Base-by-base conservation (phyloP, 2,329 filamentous ascomycete genomes). In the Penicillium sp. region DNA sequence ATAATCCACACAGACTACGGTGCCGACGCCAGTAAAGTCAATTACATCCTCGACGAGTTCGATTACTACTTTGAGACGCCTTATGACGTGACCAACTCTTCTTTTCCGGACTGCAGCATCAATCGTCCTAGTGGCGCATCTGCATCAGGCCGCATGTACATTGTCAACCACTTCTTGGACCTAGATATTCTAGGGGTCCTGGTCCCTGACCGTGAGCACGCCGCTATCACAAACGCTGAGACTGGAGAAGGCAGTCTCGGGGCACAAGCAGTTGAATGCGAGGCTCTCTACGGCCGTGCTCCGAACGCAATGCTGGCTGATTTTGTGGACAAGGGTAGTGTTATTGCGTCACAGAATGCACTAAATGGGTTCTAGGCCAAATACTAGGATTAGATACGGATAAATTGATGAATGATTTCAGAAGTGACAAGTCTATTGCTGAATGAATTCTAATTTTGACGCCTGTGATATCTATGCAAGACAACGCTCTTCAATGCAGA, bases 161-260 rank as follows among this genome's bases (percentile, higher is more conserved):
- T 79, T 33, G 69, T 79, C 53, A 80, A 79, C 52, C 77, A 80
- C 59, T 78, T 77, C 56, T 63, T 79, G 2, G 73, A 79, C 54
- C 58, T 71, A 9, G 68, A 76, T 45, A 58, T 77, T 28, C 50
- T 74, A 0, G 75, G 75, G 6, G 65, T 76, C 13, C 59, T 70
- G 33, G 60, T 78, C n/a, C 77, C 77, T 6, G 74, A 78, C 49
- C 66, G 74, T 15, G 56, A 63, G 4, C 66, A 61, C 13, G 73
- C 74, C 12, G 54, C 51, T 3, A 68, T 57, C 18, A 79, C 77
- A 1, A 79, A 79, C 51, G 73, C 75, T 7, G 71, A 69, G 4
- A 68, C 66, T 4, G 73, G 73, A 1, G 52, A 61, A n/a, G 70
- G 72, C 12, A 77, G 76, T 53, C 76, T 80, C 42, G 75, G 74